Conservation (phyloP, 495 filamentous ascomycete species). For the Acidiella bohemica region DNA sequence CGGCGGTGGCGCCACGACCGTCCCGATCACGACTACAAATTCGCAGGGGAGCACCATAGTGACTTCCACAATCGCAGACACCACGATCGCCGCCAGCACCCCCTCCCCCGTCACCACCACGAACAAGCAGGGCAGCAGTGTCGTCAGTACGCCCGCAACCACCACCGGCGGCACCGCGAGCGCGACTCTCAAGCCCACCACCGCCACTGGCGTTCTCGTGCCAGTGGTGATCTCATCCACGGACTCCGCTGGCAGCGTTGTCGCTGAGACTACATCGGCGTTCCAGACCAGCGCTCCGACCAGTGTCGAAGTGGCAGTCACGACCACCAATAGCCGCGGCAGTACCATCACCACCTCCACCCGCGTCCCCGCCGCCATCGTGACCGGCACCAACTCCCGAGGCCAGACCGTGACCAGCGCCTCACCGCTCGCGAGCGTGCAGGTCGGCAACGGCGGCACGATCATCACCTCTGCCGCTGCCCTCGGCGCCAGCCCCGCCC, state of each 20-base stretch:
- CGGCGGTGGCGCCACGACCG: conserved; percentile 4
- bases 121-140: conserved; percentile 7
- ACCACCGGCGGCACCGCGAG: conserved; percentile 2
- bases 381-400: conserved; percentile 17
- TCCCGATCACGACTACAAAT: conserved; percentile 11
- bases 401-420: conserved; percentile 16
- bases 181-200: background rate
- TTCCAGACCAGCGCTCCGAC: conserved; percentile 16
- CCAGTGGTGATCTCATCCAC: conserved; percentile 11
- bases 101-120: conserved; percentile 10
- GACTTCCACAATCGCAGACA: background rate
- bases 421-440: conserved; percentile 17
- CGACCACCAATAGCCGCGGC: conserved; percentile 26
- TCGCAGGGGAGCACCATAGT: conserved; percentile 1
- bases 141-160: conserved; percentile 7
- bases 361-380: conserved; percentile 19
- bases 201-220: conserved; percentile 9
- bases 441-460: conserved; percentile 5
- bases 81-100: conserved; percentile 3
- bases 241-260: conserved; percentile 32
- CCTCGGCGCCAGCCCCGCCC: background rate
- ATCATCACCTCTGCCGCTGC: conserved; percentile 10
- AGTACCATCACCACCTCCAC: conserved; percentile 21
- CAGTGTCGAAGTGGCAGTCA: conserved; percentile 22
- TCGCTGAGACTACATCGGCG: conserved; percentile 31